Evolutionary conservation across 108 stramenopile genomes (phyloP).

Genomic region (Pseudonitzschia multiseries): DNA sequence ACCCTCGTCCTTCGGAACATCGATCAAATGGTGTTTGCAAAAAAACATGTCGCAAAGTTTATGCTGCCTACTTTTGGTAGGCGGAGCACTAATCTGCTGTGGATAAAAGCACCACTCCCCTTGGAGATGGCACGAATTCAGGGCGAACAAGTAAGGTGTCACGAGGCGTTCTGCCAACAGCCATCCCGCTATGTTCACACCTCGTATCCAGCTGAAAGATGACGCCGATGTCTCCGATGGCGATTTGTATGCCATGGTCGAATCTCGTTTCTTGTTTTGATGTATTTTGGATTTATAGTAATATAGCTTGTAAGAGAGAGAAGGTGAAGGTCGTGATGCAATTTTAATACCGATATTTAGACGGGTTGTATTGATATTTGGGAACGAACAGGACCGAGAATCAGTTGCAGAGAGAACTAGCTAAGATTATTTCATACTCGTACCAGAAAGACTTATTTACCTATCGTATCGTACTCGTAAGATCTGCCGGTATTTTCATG

Average conservation of each 20-base stretch:
- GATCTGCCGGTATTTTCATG: no score
- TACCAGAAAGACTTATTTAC: no score
- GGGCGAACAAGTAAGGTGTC: slow-evolving; percentile 65
- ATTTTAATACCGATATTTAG: no score
- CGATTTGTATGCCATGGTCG: background rate
- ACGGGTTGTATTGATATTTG: no score
- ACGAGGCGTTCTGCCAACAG: slow-evolving; percentile 65
- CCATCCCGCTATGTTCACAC: slow-evolving; percentile 76
- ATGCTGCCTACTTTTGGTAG: slow-evolving; percentile 6
- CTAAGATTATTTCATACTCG: no score
- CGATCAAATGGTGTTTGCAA: slow-evolving; percentile 32
- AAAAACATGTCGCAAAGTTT: slow-evolving; percentile 34
- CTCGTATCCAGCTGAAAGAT: slow-evolving; percentile 40
- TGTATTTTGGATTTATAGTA: background rate
- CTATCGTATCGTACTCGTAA: no score
- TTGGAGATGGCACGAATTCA: slow-evolving; percentile 42
- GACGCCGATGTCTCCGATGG: background rate
- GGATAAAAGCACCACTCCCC: slow-evolving; percentile 55
- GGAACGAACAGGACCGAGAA: no score
- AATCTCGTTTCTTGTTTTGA: background rate
- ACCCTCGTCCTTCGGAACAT: background rate
- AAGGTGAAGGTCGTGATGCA: background rate
- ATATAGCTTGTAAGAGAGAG: background rate
- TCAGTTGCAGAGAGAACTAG: no score
- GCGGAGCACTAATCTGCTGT: slow-evolving; percentile 46